Evolutionary conservation across 2,329 filamentous ascomycete species (phyloP), one percentile per base, ranked within the genome.

Genomic region (Aspergillus sp.): DNA sequence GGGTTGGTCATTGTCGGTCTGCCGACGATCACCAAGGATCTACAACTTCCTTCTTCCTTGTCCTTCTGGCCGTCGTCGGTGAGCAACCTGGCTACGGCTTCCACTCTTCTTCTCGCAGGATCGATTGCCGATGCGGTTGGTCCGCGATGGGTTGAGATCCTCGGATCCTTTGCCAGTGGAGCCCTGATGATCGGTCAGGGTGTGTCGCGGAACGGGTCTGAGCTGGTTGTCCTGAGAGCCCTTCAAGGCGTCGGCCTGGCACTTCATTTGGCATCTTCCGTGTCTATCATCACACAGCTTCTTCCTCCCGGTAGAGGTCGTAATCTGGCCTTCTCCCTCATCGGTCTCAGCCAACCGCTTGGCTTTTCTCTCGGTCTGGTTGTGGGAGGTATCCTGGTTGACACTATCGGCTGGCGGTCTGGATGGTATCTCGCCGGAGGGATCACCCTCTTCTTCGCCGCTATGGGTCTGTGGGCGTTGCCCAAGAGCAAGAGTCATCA

Each of bases 91-190:
- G 61, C 70, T 0, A 72, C 70, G 4, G 65, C 71, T 1, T 61
- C 57, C 1, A 57, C 57, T 1, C 72, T 83, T 0, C 69, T 83
- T 1, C 61, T 82, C 2, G 71, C 74, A 3, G 80, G 80, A 3
- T 76, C 80, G 3, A 63, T 82, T 5, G 73, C 78, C 5, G 80
- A 83, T 64, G 73, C 79, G 0, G 69, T 82, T 3, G 81, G 81
- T 0, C 74, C 71, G 41, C 64, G 75, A 46, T 58, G 71, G 34
- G 74, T 80, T 60, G 77, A 80, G 49, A 66, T 81, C 3, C 64
- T 71, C 1, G 80, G 77, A 2, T 76, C 70, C 19, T 64, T 79
- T 3, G 62, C 79, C 1, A 69, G 77, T 44, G 71, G 71, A 25
- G 61, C 68, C 9, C 76, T 76, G 49, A 76, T 74, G 5, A 60